Evolutionary conservation across 2,329 filamentous ascomycete genomes (phyloP).

Genomic region (Trichophyton benhamiae): DNA sequence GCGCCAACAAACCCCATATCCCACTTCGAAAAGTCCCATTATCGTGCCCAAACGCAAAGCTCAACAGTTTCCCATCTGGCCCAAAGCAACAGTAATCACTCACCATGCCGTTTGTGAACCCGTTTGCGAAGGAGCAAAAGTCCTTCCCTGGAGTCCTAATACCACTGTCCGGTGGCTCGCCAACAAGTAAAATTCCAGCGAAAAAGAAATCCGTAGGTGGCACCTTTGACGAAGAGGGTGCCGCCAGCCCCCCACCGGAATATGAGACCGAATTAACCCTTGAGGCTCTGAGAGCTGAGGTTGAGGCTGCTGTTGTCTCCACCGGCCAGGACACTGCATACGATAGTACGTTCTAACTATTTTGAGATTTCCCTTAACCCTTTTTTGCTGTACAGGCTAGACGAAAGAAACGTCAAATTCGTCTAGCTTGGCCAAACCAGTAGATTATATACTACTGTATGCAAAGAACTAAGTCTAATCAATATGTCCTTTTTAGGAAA

Average conservation of each 20-base stretch:
- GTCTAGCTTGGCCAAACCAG: background rate
- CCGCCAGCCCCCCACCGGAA: conserved; percentile 18
- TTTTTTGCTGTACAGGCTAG: background rate
- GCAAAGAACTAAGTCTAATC: conserved; percentile 19
- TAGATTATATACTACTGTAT: background rate
- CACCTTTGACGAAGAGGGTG: conserved; percentile 28
- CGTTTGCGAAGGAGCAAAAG: conserved; percentile 35
- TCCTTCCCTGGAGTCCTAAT: conserved; percentile 37
- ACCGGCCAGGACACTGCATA: conserved; percentile 55
- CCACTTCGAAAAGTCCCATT: background rate
- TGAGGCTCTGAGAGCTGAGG: conserved; percentile 55
- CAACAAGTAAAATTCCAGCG: conserved; percentile 20
- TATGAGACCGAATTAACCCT: conserved; percentile 48
- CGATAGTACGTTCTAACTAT: conserved; percentile 49
- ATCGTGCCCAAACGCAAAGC: background rate
- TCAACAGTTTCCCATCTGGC: background rate
- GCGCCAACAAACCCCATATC: background rate
- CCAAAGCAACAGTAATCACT: background rate
- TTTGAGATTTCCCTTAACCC: background rate
- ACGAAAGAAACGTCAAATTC: background rate
- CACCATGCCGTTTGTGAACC: conserved; percentile 25
- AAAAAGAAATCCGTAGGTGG: conserved; percentile 26
- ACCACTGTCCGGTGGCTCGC: conserved; percentile 31
- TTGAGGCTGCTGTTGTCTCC: conserved; percentile 47
- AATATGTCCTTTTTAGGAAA: conserved; percentile 41